A percentile compares a stretch with the other conserved stretches of the same genome.
phyloP scores from a whole-genome alignment of 2,329 filamentous ascomycete species.

The Fusarium luffae region DNA sequence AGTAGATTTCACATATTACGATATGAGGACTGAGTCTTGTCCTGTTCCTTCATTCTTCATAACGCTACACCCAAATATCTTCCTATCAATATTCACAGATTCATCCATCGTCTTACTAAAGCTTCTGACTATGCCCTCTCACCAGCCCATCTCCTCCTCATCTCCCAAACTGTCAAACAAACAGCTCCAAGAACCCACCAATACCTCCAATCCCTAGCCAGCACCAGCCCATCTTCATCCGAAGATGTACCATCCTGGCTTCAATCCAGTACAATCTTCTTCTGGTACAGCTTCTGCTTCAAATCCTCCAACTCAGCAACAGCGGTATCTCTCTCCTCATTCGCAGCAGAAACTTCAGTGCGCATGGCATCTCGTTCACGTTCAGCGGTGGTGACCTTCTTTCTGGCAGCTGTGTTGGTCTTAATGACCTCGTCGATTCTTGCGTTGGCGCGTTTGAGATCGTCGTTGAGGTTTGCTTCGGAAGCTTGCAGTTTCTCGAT shows the following conservation, averaged over 20 bases:
- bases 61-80: no score
- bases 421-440: background rate
- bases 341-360: background rate
- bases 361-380: background rate
- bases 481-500: background rate
- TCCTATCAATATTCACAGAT: no score
- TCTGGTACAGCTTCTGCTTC: background rate
- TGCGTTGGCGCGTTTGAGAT: background rate
- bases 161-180: background rate
- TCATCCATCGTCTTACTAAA: no score
- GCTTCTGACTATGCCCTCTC: background rate
- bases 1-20: no score
- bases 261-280: background rate
- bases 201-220: background rate
- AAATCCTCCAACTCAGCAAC: background rate
- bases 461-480: background rate
- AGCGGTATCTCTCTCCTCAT: background rate
- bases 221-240: background rate
- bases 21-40: no score
- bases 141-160: background rate
- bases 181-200: background rate
- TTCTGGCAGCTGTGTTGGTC: background rate
- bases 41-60: no score
- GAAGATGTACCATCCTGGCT: background rate
- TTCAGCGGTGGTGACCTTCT: rapidly evolving